Percentiles rank a stretch among this genome's conserved stretches.
Evolutionary conservation across 1,284 basidiomycete genomes (phyloP).

Genomic region (Apiotrichum porosum): DNA sequence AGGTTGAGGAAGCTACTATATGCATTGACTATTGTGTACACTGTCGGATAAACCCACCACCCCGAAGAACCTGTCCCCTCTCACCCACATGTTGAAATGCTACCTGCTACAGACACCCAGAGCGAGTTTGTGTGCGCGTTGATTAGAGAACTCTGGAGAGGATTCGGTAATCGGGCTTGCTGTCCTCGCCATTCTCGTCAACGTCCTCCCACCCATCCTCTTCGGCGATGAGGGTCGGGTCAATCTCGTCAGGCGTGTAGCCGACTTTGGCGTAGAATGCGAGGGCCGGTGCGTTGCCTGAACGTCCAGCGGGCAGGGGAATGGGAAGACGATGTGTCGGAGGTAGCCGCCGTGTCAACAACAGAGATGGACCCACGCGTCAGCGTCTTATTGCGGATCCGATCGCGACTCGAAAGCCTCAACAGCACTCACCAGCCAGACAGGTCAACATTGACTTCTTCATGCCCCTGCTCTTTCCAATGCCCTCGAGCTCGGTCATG

Average conservation of each 20-base stretch:
- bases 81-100: neutral
- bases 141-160: conserved; percentile 25
- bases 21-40: neutral
- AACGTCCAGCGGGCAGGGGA: neutral
- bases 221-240: conserved; percentile 37
- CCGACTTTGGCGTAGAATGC: conserved; percentile 36
- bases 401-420: too few species aligned
- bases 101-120: too few species aligned
- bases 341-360: neutral
- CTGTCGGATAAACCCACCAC: neutral
- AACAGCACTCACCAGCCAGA: conserved; percentile 40
- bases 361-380: neutral
- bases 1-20: neutral
- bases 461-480: conserved; percentile 33
- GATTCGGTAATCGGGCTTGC: conserved; percentile 26
- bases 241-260: conserved; percentile 43
- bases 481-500: conserved; percentile 31
- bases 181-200: conserved; percentile 11
- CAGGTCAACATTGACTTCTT: conserved; percentile 46
- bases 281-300: conserved; percentile 34
- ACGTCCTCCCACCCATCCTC: conserved; percentile 23
- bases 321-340: neutral
- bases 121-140: too few species aligned
- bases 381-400: too few species aligned
- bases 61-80: neutral